Evolutionary conservation across 106 monocot species (phyloP).

Genomic region (Acanthochlamys bracteata): DNA sequence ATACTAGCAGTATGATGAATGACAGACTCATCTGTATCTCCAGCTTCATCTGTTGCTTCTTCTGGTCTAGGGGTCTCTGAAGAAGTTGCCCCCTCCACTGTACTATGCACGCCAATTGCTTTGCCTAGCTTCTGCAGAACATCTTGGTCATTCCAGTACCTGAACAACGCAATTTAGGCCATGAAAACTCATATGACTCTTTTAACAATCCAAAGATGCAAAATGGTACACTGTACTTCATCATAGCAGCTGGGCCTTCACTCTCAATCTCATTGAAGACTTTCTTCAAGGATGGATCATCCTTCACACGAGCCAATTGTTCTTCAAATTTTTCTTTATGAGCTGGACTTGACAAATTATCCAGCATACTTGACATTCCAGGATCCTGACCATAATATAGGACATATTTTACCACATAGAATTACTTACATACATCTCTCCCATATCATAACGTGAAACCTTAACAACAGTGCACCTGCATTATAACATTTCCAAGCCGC

Average conservation of each 20-base stretch:
- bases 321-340: slow-evolving; percentile 70
- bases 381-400: slow-evolving; percentile 52
- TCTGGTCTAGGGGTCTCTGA: slow-evolving; percentile 40
- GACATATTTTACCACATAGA: not conserved
- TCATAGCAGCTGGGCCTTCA: slow-evolving; percentile 89
- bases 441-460: not conserved
- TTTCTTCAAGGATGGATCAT: slow-evolving; percentile 80
- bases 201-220: not conserved
- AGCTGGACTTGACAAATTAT: slow-evolving; percentile 57
- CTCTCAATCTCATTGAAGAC: slow-evolving; percentile 90
- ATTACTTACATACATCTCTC: not conserved
- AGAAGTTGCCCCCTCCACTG: slow-evolving; percentile 36
- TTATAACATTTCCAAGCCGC: slow-evolving; percentile 72
- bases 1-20: slow-evolving; percentile 85
- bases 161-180: slow-evolving; percentile 11
- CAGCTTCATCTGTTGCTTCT: slow-evolving; percentile 59
- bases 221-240: slow-evolving; percentile 48
- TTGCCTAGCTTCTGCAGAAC: slow-evolving; percentile 76
- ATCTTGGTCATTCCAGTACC: slow-evolving; percentile 93
- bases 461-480: slow-evolving; percentile 48
- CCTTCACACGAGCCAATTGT: slow-evolving; percentile 64
- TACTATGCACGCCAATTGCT: slow-evolving; percentile 64
- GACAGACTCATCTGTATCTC: slow-evolving; percentile 70
- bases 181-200: not conserved
- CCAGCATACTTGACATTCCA: slow-evolving; percentile 68